Conservation (phyloP, 176 grass and related monocot species). For the Zoysia pacifica region DNA sequence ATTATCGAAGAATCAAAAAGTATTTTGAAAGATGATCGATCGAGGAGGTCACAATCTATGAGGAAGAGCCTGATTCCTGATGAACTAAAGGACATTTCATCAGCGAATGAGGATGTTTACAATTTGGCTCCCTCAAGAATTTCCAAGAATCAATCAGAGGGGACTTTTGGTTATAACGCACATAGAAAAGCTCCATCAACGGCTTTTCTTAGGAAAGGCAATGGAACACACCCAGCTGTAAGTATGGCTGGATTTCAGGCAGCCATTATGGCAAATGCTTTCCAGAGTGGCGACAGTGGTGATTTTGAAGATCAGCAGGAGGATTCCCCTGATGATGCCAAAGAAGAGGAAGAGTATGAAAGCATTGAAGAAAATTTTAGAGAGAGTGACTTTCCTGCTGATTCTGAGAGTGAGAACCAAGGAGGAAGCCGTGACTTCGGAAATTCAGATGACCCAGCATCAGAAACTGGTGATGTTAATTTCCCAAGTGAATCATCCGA, state of each 20-base stretch:
- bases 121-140: constrained; percentile 48
- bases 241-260: constrained; percentile 43
- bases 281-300: constrained; percentile 46
- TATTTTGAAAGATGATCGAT: constrained; percentile 76
- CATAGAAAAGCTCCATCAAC: constrained; percentile 45
- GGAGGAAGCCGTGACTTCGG: constrained; percentile 52
- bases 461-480: constrained; percentile 64
- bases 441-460: constrained; percentile 77
- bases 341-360: constrained; percentile 87
- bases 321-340: constrained; percentile 55
- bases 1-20: constrained; percentile 72
- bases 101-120: constrained; percentile 52
- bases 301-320: constrained; percentile 62
- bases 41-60: constrained; percentile 77
- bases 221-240: constrained; percentile 34
- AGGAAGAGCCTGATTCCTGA: constrained; percentile 61
- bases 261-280: constrained; percentile 49
- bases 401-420: constrained; percentile 81
- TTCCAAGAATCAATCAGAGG: constrained; percentile 46
- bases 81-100: constrained; percentile 76
- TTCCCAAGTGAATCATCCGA: constrained; percentile 35
- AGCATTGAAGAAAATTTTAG: constrained; percentile 70
- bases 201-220: constrained; percentile 65
- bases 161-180: constrained; percentile 39
- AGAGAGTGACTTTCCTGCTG: constrained; percentile 64